phyloP scores from a whole-genome alignment of 805 yeast species.

The Maudiozyma turicensis region DNA sequence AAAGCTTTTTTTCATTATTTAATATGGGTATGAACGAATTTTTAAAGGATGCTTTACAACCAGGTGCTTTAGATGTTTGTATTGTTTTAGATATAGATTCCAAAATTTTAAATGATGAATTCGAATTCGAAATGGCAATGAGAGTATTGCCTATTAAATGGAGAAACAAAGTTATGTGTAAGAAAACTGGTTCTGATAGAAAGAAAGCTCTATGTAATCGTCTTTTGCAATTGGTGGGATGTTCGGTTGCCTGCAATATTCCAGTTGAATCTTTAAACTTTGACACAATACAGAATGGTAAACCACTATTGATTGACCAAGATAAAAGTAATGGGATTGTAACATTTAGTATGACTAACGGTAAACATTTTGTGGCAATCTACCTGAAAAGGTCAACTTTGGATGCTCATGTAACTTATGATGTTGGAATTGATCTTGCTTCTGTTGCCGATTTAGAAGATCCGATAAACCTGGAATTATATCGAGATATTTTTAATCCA shows the following conservation, averaged over 20 bases:
- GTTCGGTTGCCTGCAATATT: constrained; percentile 20
- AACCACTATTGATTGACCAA: constrained; percentile 36
- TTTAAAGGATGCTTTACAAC: not conserved
- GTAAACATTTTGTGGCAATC: constrained; percentile 40
- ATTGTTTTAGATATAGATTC: constrained; percentile 6
- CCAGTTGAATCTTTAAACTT: constrained; percentile 19
- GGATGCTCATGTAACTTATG: constrained; percentile 5
- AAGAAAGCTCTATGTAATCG: constrained; percentile 35
- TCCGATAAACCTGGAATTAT: constrained; percentile 27
- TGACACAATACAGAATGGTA: constrained; percentile 39
- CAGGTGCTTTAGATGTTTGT: not conserved
- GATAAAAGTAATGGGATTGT: constrained; percentile 10
- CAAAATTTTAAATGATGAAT: constrained; percentile 17
- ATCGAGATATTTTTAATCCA: constrained; percentile 34
- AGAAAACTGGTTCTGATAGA: constrained; percentile 30
- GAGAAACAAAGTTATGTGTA: constrained; percentile 35
- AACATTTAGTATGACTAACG: constrained; percentile 52
- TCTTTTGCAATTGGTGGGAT: constrained; percentile 39
- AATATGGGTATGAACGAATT: not conserved
- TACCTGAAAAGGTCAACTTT: constrained; percentile 27
- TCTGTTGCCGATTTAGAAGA: constrained; percentile 18
- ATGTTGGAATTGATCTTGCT: constrained; percentile 42
- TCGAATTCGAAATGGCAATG: constrained; percentile 40
- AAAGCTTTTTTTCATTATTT: too few relatives aligned
- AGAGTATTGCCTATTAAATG: constrained; percentile 35